Percentiles rank a stretch among this genome's conserved stretches.
Conservation (phyloP, 805 yeast genomes). For the Vanderwaltozyma tropicalis region DNA sequence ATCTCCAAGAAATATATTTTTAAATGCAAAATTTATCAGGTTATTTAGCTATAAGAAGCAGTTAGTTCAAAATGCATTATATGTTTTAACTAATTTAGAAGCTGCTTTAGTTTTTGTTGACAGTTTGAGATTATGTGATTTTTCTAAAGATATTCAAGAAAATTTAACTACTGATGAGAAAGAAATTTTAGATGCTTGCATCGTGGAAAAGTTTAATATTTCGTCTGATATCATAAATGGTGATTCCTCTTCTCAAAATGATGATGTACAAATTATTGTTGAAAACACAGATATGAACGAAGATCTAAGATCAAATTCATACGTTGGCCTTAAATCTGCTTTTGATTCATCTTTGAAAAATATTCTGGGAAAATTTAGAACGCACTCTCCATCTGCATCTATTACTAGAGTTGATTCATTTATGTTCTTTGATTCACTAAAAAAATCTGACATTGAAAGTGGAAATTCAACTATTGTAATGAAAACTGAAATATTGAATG, state of each 20-base stretch:
- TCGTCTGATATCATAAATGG: slow-evolving; percentile 3
- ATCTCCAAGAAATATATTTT: slow-evolving; percentile 18
- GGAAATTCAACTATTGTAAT: background rate
- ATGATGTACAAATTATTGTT: background rate
- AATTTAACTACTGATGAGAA: slow-evolving; percentile 10
- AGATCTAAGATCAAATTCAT: slow-evolving; percentile 15
- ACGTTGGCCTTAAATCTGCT: slow-evolving; percentile 21
- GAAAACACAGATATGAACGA: background rate
- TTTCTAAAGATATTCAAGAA: slow-evolving; percentile 11
- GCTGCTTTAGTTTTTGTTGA: slow-evolving; percentile 28
- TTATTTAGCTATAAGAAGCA: slow-evolving; percentile 26
- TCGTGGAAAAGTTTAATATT: slow-evolving; percentile 15
- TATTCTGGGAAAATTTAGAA: slow-evolving; percentile 23
- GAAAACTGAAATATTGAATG: background rate
- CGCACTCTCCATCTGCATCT: slow-evolving; percentile 23
- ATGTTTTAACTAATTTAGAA: slow-evolving; percentile 26
- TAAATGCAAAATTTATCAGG: slow-evolving; percentile 23
- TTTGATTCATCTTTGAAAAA: slow-evolving; percentile 24
- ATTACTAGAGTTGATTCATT: slow-evolving; percentile 12
- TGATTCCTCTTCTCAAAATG: background rate
- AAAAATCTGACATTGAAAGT: background rate
- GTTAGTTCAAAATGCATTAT: slow-evolving; percentile 25
- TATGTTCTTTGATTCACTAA: slow-evolving; percentile 9
- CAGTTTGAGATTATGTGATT: slow-evolving; percentile 17
- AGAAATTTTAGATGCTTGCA: slow-evolving; percentile 9